Base-by-base conservation (phyloP, 2,329 filamentous ascomycete species). In the Xylariaceae sp. region DNA sequence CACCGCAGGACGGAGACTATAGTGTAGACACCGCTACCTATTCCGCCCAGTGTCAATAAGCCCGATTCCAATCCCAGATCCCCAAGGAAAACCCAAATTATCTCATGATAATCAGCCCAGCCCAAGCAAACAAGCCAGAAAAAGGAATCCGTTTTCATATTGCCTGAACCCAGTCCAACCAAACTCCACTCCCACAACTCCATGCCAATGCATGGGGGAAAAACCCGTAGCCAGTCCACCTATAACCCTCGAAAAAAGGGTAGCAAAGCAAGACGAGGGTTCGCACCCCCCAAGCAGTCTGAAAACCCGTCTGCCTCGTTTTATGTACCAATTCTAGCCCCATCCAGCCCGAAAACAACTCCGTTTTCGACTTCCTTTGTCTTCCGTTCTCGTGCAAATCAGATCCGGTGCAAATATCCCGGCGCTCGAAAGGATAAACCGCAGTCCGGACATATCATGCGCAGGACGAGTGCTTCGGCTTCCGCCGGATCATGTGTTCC, bases 401-500 rank as follows among this genome's bases (percentile, higher is more conserved):
- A n/a, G n/a, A n/a, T n/a, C n/a, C n/a, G n/a, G n/a, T n/a, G n/a
- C n/a, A n/a, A n/a, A n/a, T n/a, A n/a, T n/a, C n/a, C n/a, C n/a
- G 16, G 37, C 4, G 22, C 43, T 47, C 46, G 39, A 21, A 22
- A 47, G 32, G n/a, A 47, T 21, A 19, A n/a, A 22, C 18, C 18
- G 19, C n/a, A 18, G 18, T 4, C 21, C 41, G 47, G 36, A 26
- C 19, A 13, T 52, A 43, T 62, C 57, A 68, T 45, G 64, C 53
- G 44, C 64, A 68, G 16, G 63, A 59, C 29, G 65, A 57, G 6
- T 59, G 51, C 21, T 63, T 62, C 39, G 63, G 64, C 50, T 54
- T 63, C 57, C 66, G 61, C 45, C 65, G 64, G 49, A 68, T 67
- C 63, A 68, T 68, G 43, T 66, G 63, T 44, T 68, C 67, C 67